These are phyloP conservation scores for Tricholoma flavovirens DNA, from an alignment of 768 basidiomycete genomes.

Conservation along the genomic window DNA sequence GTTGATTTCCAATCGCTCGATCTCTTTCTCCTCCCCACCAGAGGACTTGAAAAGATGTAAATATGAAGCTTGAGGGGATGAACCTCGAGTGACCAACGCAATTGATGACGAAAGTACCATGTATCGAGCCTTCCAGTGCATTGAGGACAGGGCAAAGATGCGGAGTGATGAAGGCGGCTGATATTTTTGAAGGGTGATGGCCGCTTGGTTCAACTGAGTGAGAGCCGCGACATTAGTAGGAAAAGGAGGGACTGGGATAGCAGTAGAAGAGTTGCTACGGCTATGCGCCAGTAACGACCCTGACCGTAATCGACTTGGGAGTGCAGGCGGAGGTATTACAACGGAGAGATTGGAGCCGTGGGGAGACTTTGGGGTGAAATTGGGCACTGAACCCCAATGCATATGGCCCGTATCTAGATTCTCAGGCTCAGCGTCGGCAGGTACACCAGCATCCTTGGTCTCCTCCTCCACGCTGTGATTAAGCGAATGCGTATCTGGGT, in stretches of 20 bases:
- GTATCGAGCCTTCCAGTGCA: constrained; percentile 64
- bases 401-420: constrained; percentile 5
- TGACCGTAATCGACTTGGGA: constrained; percentile 29
- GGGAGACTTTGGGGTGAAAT: constrained; percentile 16
- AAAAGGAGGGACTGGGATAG: constrained; percentile 47
- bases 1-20: constrained; percentile 72
- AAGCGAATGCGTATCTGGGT: constrained; percentile 30
- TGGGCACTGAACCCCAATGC: constrained; percentile 4
- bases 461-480: constrained; percentile 33
- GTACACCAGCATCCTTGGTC: constrained; percentile 11
- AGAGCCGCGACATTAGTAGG: constrained; percentile 54
- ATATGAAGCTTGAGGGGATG: constrained; percentile 44
- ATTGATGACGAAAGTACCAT: constrained; percentile 53
- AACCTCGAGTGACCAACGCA: constrained; percentile 29
- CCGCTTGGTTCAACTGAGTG: constrained; percentile 44
- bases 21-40: constrained; percentile 54
- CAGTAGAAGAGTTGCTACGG: constrained; percentile 31
- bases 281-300: constrained; percentile 33
- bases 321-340: constrained; percentile 18
- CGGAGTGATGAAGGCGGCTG: constrained; percentile 64
- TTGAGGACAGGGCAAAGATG: constrained; percentile 59
- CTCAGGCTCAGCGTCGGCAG: constrained; percentile 5
- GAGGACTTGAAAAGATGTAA: constrained; percentile 71
- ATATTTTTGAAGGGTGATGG: constrained; percentile 59
- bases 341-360: constrained; percentile 31